phyloP scores from a whole-genome alignment of 306 rosid genomes.

The Citrullus colocynthis region DNA sequence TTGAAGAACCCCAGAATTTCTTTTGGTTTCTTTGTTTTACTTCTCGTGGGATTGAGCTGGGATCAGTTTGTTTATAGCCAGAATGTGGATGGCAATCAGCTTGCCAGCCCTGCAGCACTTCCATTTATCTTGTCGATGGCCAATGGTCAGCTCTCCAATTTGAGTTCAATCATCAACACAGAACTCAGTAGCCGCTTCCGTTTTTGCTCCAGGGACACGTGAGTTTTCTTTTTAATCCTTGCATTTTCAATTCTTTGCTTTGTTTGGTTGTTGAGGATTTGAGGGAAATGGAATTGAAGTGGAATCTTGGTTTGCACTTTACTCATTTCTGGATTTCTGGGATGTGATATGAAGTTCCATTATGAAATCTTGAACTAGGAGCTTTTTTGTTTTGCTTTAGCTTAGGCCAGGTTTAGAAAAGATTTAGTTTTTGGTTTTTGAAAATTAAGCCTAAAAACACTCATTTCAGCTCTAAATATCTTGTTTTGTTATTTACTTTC shows the following conservation, averaged over 20 bases:
- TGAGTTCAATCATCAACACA: constrained; percentile 40
- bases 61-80: constrained; percentile 32
- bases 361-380: not conserved
- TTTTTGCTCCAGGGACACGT: constrained; percentile 79
- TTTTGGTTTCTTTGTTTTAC: constrained; percentile 4
- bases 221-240: constrained; percentile 14
- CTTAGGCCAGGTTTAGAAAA: too few species aligned
- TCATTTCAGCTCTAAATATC: too few species aligned
- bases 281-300: not conserved
- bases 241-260: not conserved
- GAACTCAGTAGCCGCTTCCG: constrained; percentile 34
- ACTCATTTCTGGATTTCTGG: not conserved
- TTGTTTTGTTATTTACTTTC: too few species aligned
- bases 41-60: constrained; percentile 28
- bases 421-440: too few species aligned
- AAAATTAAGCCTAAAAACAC: too few species aligned
- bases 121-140: constrained; percentile 53
- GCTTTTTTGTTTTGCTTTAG: not conserved
- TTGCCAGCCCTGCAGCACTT: constrained; percentile 51
- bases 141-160: constrained; percentile 46
- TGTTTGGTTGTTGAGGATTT: not conserved
- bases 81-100: constrained; percentile 31
- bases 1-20: constrained; percentile 11
- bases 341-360: not conserved
- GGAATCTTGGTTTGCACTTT: constrained; percentile 1